A percentile compares a stretch with the other conserved stretches of the same genome.
These are phyloP conservation scores for Monosporascus sp. DNA, from an alignment of 2,329 filamentous ascomycete species.

Conservation along the genomic window DNA sequence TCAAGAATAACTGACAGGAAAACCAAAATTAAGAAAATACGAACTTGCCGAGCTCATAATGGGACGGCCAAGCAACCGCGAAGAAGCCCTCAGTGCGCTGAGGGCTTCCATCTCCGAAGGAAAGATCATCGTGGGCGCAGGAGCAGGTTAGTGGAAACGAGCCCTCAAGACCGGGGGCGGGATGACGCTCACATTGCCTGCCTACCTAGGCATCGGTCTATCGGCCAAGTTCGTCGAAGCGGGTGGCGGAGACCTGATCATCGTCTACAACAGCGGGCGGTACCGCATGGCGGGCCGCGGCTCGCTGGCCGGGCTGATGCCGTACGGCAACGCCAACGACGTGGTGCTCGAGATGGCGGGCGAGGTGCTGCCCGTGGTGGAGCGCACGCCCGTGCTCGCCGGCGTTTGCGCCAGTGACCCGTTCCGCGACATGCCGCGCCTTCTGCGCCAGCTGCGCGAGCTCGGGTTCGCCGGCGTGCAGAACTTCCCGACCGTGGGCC, in stretches of 20 bases:
- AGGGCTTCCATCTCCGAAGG: constrained; percentile 47
- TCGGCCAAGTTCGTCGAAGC: constrained; percentile 66
- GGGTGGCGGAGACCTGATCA: constrained; percentile 63
- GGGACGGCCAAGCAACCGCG: constrained; percentile 51
- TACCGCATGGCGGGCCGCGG: constrained; percentile 69
- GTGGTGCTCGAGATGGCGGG: constrained; percentile 64
- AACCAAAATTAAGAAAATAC: not conserved
- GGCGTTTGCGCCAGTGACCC: constrained; percentile 68
- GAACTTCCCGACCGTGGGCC: constrained; percentile 68
- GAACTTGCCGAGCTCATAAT: constrained; percentile 18
- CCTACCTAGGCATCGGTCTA: constrained; percentile 51
- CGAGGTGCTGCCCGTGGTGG: constrained; percentile 61
- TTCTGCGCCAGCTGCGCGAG: constrained; percentile 53
- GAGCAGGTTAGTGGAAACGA: constrained; percentile 34
- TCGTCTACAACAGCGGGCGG: constrained; percentile 67
- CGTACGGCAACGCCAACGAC: constrained; percentile 65
- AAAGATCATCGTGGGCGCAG: constrained; percentile 60
- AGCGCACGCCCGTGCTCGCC: constrained; percentile 59
- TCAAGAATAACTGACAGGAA: no score
- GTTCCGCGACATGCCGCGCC: constrained; percentile 55
- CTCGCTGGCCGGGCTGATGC: constrained; percentile 64
- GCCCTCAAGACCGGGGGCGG: constrained; percentile 25
- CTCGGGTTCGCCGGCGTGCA: constrained; percentile 65
- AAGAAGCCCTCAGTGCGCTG: constrained; percentile 50
- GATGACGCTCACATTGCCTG: constrained; percentile 13